Conservation (phyloP, 352 stramenopile species). For the Phytophthora sojae region DNA sequence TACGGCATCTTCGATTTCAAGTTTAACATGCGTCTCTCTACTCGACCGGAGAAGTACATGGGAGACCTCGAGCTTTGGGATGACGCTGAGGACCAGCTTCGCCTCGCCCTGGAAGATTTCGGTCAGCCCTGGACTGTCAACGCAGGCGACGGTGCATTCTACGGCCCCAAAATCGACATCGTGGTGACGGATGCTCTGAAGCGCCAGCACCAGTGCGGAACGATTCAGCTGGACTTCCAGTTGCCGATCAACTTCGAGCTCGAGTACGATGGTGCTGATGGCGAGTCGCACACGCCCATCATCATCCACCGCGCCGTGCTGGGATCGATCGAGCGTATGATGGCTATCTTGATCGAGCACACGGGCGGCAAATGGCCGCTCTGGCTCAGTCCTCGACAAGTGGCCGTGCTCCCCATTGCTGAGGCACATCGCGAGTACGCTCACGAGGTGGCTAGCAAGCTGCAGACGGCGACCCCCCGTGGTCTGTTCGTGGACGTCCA, state of each 20-base stretch:
- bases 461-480: conserved; percentile 45
- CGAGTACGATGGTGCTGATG: conserved; percentile 91
- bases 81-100: conserved; percentile 84
- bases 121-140: conserved; percentile 88
- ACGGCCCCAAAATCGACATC: conserved; percentile 98
- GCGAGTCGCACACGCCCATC: conserved; percentile 93
- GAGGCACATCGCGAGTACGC: conserved; percentile 75
- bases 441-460: conserved; percentile 48
- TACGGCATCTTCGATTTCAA: conserved; percentile 96
- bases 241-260: conserved; percentile 97
- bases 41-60: conserved; percentile 95
- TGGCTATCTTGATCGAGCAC: conserved; percentile 98
- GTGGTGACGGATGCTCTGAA: conserved; percentile 97
- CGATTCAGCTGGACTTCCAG: conserved; percentile 99
- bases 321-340: conserved; percentile 98
- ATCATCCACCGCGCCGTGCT: conserved; percentile 98
- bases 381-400: conserved; percentile 93
- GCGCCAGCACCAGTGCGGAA: conserved; percentile 97
- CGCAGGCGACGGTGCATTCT: conserved; percentile 97
- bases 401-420: conserved; percentile 76
- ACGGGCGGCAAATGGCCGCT: conserved; percentile 96
- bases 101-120: conserved; percentile 72
- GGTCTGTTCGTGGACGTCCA: conserved; percentile 76
- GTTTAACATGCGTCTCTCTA: conserved; percentile 94
- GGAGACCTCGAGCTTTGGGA: conserved; percentile 95